Evolutionary conservation across 2,329 filamentous ascomycete species (phyloP).

Genomic region (Exserohilum rostratum): DNA sequence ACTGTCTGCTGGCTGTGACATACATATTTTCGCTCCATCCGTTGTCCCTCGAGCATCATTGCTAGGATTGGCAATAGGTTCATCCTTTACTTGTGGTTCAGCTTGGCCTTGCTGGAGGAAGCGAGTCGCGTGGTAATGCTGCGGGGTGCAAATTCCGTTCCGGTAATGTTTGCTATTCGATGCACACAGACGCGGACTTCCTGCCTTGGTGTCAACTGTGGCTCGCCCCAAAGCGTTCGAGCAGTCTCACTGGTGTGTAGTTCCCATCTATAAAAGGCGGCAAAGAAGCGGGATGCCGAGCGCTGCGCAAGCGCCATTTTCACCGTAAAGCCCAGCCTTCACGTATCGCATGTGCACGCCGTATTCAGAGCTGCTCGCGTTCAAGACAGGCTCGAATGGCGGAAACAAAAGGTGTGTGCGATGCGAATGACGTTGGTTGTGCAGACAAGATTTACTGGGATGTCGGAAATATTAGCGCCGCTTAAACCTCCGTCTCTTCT

Average conservation of each 20-base stretch:
- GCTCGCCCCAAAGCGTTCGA: background rate
- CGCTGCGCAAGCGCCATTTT: slow-evolving; percentile 30
- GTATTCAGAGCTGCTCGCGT: background rate
- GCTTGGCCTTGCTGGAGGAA: slow-evolving; percentile 13
- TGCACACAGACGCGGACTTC: slow-evolving; percentile 13
- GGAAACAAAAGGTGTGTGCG: background rate
- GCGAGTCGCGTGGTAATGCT: slow-evolving; percentile 20
- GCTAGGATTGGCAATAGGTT: background rate
- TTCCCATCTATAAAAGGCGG: slow-evolving; percentile 54
- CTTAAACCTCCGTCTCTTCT: slow-evolving; percentile 25
- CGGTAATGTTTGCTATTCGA: background rate
- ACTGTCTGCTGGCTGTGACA: background rate
- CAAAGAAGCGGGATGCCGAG: slow-evolving; percentile 49
- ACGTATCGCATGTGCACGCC: background rate
- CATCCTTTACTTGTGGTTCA: slow-evolving; percentile 8
- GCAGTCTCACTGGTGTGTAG: slow-evolving; percentile 32
- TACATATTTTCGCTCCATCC: background rate
- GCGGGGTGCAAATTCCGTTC: slow-evolving; percentile 1
- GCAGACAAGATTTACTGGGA: slow-evolving; percentile 1
- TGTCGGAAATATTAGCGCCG: slow-evolving; percentile 24
- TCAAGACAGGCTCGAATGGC: too few species aligned
- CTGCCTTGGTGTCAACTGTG: slow-evolving; percentile 15
- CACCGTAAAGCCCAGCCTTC: background rate
- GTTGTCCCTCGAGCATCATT: background rate
- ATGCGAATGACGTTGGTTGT: slow-evolving; percentile 10